Percentiles rank a stretch among this genome's conserved stretches.
Conservation (phyloP, 371 early-diverging fungal genomes). For the Lichtheimia hyalospora region DNA sequence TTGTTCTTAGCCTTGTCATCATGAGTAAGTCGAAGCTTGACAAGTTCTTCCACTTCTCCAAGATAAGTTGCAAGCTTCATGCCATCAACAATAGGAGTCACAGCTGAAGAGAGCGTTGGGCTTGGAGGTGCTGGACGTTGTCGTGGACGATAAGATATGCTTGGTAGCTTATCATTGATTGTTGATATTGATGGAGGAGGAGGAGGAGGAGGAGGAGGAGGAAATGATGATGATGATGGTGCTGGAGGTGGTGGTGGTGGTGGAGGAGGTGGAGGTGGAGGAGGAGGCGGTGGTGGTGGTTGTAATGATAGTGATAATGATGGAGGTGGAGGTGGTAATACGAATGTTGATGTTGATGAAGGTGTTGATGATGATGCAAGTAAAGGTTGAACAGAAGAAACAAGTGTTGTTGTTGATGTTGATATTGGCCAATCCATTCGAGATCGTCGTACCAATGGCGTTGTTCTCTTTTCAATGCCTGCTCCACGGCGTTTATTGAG, state of each 20-base stretch:
- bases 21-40: slow-evolving; percentile 21
- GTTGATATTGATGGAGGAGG: background rate
- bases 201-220: background rate
- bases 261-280: background rate
- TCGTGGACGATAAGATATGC: background rate
- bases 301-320: background rate
- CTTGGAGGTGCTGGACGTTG: background rate
- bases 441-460: too few relatives aligned
- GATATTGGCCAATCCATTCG: too few relatives aligned
- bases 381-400: too few relatives aligned
- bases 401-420: background rate
- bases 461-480: too few relatives aligned
- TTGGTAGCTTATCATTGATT: too few relatives aligned
- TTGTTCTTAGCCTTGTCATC: slow-evolving; percentile 2
- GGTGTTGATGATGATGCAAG: background rate
- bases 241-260: background rate
- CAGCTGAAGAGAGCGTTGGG: background rate
- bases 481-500: background rate
- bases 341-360: background rate
- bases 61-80: slow-evolving; percentile 14
- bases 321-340: slow-evolving; percentile 4
- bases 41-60: slow-evolving; percentile 19
- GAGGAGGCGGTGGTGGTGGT: background rate
- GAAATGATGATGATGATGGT: background rate
- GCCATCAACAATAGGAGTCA: slow-evolving; percentile 5